Evolutionary conservation across 768 basidiomycete genomes (phyloP), one percentile per base, ranked within the genome.

Genomic region (Clitopilus passeckerianus): DNA sequence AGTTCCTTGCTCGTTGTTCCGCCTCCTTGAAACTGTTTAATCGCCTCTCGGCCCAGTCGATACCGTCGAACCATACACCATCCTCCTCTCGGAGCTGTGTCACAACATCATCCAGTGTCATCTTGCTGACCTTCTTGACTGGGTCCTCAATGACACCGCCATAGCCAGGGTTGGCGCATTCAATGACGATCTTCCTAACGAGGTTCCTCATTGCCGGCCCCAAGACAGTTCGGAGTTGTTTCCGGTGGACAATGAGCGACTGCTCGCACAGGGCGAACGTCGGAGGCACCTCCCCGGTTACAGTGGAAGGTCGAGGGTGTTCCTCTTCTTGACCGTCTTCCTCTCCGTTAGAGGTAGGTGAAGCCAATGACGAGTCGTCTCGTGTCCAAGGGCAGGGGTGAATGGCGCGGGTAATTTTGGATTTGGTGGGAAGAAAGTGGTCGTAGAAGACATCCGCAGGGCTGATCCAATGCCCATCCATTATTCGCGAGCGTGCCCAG

Each of bases 381-480:
- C 76, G 68, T 0, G 82, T 77, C 88, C 88, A 90, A 0, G 88
- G 84, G 64, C 85, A 88, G 0, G 89, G 89, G 58, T 82, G 81
- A 0, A 77, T 61, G 0, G 81, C 80, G 5, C 63, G 65, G 10
- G 75, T 77, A 46, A 59, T 73, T 55, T 60, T 67, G 58, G 69
- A 72, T 63, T 70, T 75, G 57, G 79, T 81, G 30, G 67, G 75
- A 59, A 72, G 68, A 5, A 63, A 62, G 58, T 77, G 67, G 9
- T 73, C 70, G 55, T 84, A 89, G 80, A 81, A 90, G 52, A 83
- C 77, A 67, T 92, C 90, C 0, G 85, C 87, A 9, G 90, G 90
- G 54, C 81, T 86, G 46, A 86, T 71, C 90, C 90, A 92, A 64
- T 84, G 80, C 2, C 90, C 90, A 58, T 92, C 89, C 18, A 91